These are phyloP conservation scores for Phytophthora macrochlamydospora DNA, from an alignment of 352 stramenopile genomes.

Conservation along the genomic window DNA sequence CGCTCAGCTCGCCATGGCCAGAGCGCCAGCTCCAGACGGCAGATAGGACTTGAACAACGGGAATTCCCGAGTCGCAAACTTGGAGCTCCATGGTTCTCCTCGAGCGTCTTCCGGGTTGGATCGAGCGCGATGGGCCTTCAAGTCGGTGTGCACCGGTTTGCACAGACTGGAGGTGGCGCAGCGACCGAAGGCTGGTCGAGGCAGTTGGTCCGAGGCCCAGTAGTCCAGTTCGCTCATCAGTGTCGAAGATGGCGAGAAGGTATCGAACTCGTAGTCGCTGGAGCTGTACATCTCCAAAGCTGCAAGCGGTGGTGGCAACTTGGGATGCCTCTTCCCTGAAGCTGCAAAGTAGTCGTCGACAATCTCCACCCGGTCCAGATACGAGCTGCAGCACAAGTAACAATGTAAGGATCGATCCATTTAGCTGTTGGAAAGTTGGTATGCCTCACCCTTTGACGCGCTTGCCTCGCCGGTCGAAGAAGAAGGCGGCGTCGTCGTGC, in stretches of 20 bases:
- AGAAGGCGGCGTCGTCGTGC: conserved; percentile 69
- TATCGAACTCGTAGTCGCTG: conserved; percentile 21
- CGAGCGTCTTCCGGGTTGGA: conserved; percentile 21
- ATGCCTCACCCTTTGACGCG: conserved; percentile 55
- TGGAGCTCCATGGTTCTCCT: conserved; percentile 13
- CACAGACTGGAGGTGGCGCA: conserved; percentile 29
- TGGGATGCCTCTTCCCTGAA: conserved; percentile 6
- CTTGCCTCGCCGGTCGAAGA: conserved; percentile 58
- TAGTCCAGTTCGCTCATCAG: conserved; percentile 54
- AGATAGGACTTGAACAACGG: conserved; percentile 20
- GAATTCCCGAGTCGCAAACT: conserved; percentile 12
- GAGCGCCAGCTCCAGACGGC: neutral
- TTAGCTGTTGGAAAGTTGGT: too few relatives aligned
- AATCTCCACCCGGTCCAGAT: conserved; percentile 55
- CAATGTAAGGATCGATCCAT: neutral
- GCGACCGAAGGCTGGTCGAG: conserved; percentile 11
- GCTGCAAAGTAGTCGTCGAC: conserved; percentile 66
- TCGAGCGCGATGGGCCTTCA: conserved; percentile 28
- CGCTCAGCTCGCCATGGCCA: conserved; percentile 24
- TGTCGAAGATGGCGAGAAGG: conserved; percentile 38
- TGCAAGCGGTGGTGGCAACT: neutral
- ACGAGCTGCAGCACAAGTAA: conserved; percentile 23
- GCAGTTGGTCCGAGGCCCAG: conserved; percentile 35
- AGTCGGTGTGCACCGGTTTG: conserved; percentile 8
- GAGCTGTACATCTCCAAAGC: conserved; percentile 32